Percentiles rank a stretch among this genome's conserved stretches.
Conservation (phyloP, 441 rosid genomes). For the Biscutella laevigata region DNA sequence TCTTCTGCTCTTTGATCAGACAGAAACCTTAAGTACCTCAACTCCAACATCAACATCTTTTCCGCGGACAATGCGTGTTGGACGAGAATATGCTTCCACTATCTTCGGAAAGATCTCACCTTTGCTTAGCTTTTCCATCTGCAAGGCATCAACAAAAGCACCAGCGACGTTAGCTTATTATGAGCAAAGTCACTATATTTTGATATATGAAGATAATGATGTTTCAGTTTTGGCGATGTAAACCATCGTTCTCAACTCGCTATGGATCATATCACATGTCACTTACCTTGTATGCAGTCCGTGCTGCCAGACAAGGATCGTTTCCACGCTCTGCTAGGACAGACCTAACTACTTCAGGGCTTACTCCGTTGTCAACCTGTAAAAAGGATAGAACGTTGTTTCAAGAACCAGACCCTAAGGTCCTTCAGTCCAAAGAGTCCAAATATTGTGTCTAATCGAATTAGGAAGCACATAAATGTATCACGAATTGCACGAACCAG, state of each 20-base stretch:
- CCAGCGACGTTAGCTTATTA: background rate
- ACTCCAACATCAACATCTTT: constrained; percentile 52
- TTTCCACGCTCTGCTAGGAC: constrained; percentile 75
- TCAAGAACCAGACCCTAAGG: constrained; percentile 8
- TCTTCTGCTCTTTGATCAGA: background rate
- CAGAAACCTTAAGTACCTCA: constrained; percentile 42
- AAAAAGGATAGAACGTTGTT: constrained; percentile 9
- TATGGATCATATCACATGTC: constrained; percentile 5
- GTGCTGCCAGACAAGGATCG: constrained; percentile 79
- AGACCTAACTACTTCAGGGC: constrained; percentile 86
- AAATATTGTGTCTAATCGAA: background rate
- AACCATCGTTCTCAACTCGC: background rate
- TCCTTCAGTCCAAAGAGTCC: background rate
- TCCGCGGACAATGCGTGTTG: constrained; percentile 91
- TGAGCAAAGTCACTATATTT: background rate
- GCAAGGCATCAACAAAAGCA: constrained; percentile 17
- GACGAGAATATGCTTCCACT: constrained; percentile 94
- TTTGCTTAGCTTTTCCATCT: constrained; percentile 72
- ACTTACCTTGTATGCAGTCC: constrained; percentile 66
- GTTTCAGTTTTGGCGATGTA: background rate
- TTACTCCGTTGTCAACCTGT: constrained; percentile 77
- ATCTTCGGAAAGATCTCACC: constrained; percentile 60
- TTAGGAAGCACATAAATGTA: background rate
- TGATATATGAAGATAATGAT: background rate
- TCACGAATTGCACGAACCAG: constrained; percentile 46